Evolutionary conservation across 495 filamentous ascomycete genomes (phyloP).

Genomic region (Neurospora terricola): DNA sequence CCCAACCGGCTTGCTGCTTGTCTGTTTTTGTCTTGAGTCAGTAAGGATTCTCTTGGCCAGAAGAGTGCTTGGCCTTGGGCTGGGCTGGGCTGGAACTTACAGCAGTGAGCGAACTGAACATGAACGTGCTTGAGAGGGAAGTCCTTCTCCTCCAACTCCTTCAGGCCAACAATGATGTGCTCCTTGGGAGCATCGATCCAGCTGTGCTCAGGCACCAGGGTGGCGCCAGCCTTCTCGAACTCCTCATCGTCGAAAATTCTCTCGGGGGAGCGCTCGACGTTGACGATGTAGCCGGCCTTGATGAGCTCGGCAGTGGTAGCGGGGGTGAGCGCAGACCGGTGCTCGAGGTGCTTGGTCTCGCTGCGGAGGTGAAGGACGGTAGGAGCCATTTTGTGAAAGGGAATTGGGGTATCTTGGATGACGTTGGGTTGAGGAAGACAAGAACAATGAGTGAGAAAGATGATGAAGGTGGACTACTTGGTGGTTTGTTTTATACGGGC

Average conservation of each 20-base stretch:
- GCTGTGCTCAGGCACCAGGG: slow-evolving; percentile 68
- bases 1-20: slow-evolving; percentile 84
- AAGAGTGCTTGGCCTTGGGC: slow-evolving; percentile 22
- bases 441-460: neutral
- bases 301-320: slow-evolving; percentile 69
- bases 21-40: slow-evolving; percentile 41
- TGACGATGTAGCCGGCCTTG: slow-evolving; percentile 73
- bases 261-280: slow-evolving; percentile 68
- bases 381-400: slow-evolving; percentile 20
- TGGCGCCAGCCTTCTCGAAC: slow-evolving; percentile 55
- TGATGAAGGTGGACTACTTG: neutral
- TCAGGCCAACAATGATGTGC: slow-evolving; percentile 82
- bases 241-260: slow-evolving; percentile 76
- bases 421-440: neutral
- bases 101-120: slow-evolving; percentile 67
- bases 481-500: neutral
- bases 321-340: slow-evolving; percentile 43
- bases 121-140: slow-evolving; percentile 82
- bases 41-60: neutral
- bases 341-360: slow-evolving; percentile 48
- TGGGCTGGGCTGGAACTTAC: slow-evolving; percentile 12
- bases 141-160: slow-evolving; percentile 84
- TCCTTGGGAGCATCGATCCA: slow-evolving; percentile 69
- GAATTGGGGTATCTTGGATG: neutral
- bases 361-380: slow-evolving; percentile 36